phyloP scores from a whole-genome alignment of 2,329 filamentous ascomycete genomes.

The Verticillium tricorpus region DNA sequence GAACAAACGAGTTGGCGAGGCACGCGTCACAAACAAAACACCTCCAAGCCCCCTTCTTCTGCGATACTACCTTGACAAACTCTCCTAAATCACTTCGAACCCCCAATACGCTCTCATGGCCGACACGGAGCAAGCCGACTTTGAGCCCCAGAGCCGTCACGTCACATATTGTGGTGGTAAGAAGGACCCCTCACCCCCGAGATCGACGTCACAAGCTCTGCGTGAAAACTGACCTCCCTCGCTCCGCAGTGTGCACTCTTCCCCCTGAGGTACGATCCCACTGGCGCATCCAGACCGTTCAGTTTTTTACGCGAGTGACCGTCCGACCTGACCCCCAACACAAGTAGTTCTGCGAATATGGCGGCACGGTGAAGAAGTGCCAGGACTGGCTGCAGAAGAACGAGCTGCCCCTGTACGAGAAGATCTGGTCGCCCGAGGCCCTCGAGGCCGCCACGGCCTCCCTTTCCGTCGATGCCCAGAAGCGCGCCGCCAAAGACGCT shows the following conservation, averaged over 20 bases:
- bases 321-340: slow-evolving; percentile 13
- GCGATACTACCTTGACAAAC: neutral
- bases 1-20: slow-evolving; percentile 1
- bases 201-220: neutral
- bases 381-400: slow-evolving; percentile 86
- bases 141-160: slow-evolving; percentile 46
- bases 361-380: slow-evolving; percentile 93
- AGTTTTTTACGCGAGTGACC: too few species aligned
- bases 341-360: slow-evolving; percentile 94
- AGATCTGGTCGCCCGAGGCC: slow-evolving; percentile 83
- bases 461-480: slow-evolving; percentile 85
- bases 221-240: neutral
- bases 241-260: slow-evolving; percentile 53
- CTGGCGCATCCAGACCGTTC: neutral
- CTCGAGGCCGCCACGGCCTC: slow-evolving; percentile 79
- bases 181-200: slow-evolving; percentile 18
- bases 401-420: slow-evolving; percentile 68
- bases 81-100: neutral
- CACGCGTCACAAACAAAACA: slow-evolving; percentile 13
- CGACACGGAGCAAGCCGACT: slow-evolving; percentile 45
- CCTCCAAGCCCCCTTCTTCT: slow-evolving; percentile 5
- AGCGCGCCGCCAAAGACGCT: slow-evolving; percentile 92
- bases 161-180: slow-evolving; percentile 57
- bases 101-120: slow-evolving; percentile 39
- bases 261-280: slow-evolving; percentile 54